Evolutionary conservation across 106 monocot species (phyloP).

Genomic region (Allium sativum): DNA sequence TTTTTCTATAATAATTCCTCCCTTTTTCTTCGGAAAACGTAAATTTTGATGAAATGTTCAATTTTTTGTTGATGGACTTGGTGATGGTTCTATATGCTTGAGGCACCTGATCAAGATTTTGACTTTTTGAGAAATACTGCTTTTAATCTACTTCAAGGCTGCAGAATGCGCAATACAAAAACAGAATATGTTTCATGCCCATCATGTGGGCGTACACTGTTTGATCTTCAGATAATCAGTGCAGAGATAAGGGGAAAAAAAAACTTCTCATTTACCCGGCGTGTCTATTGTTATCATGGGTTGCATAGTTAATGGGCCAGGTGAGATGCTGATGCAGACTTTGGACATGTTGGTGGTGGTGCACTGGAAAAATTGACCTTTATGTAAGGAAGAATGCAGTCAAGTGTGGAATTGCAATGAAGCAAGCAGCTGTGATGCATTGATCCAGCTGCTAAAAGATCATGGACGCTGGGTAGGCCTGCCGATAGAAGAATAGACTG

Average conservation of each 20-base stretch:
- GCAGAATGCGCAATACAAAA: conserved; percentile 99
- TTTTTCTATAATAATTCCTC: too few species aligned
- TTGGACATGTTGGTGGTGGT: conserved; percentile 96
- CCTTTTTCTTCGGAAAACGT: too few species aligned
- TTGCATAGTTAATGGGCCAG: conserved; percentile 98
- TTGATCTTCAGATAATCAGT: conserved; percentile 96
- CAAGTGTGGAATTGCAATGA: conserved; percentile 90
- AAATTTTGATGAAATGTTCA: too few species aligned
- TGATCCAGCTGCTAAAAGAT: conserved; percentile 93
- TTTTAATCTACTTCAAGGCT: conserved; percentile 96
- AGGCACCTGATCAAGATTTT: conserved; percentile 79
- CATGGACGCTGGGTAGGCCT: conserved; percentile 93
- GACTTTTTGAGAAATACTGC: conserved; percentile 95
- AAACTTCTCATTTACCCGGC: conserved; percentile 89
- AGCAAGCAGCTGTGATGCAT: conserved; percentile 81
- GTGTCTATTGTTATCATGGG: conserved; percentile 99
- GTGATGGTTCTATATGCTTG: conserved; percentile 84
- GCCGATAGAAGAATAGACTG: conserved; percentile 40
- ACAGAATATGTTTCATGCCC: conserved; percentile 99
- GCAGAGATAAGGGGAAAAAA: conserved; percentile 96
- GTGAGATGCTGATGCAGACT: conserved; percentile 99
- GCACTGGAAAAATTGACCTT: conserved; percentile 97
- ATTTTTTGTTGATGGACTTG: conserved; percentile 17
- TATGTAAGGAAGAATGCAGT: conserved; percentile 97
- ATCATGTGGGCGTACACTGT: conserved; percentile 92